Conservation (phyloP, 305 asterid genomes). For the Ilex paraguariensis region DNA sequence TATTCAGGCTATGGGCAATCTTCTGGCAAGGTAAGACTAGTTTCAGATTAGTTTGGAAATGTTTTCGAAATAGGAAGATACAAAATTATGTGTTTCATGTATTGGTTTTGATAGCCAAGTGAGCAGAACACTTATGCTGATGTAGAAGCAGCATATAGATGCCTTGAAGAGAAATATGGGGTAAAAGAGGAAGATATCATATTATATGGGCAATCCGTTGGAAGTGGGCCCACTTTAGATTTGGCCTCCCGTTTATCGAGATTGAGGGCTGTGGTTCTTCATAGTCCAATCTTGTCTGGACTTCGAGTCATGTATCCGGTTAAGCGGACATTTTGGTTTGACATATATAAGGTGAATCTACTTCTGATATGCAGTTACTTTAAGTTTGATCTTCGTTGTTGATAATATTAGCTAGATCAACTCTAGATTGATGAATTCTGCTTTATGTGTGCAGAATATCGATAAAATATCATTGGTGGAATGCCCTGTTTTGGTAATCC, state of each 20-base stretch:
- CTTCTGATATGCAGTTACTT: constrained; percentile 5
- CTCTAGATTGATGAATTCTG: constrained; percentile 13
- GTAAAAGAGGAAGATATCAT: constrained; percentile 87
- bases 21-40: constrained; percentile 81
- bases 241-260: constrained; percentile 73
- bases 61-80: constrained; percentile 12
- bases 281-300: constrained; percentile 94
- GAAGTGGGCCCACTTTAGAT: constrained; percentile 95
- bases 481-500: constrained; percentile 92
- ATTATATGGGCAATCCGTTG: constrained; percentile 94
- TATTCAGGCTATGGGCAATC: constrained; percentile 97
- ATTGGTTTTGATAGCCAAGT: constrained; percentile 57
- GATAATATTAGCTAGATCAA: constrained; percentile 10
- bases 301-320: constrained; percentile 98
- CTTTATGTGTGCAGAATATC: constrained; percentile 61
- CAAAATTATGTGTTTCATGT: constrained; percentile 19
- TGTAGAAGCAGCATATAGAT: constrained; percentile 90
- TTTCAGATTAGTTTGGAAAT: constrained; percentile 8
- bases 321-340: constrained; percentile 94
- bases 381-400: constrained; percentile 5
- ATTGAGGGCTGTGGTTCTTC: constrained; percentile 95
- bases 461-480: constrained; percentile 87
- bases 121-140: constrained; percentile 92
- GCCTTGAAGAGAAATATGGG: constrained; percentile 83
- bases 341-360: constrained; percentile 74